phyloP scores from a whole-genome alignment of 176 grass and related monocot species.

The Themeda triandra region DNA sequence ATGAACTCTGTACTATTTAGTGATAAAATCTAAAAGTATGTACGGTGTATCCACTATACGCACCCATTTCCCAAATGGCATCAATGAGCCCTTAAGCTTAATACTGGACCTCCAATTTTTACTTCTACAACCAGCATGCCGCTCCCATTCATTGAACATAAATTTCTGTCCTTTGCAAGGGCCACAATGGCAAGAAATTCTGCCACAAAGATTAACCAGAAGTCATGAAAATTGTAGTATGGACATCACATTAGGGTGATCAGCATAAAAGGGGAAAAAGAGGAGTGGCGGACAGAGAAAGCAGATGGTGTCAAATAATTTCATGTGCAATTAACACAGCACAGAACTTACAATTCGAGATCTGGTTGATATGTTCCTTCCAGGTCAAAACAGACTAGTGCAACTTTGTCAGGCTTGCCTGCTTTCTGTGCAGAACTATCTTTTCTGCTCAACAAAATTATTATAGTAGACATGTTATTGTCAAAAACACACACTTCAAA shows the following conservation, averaged over 20 bases:
- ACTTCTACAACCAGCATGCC: conserved; percentile 86
- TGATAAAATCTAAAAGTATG: conserved; percentile 19
- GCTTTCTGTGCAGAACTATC: conserved; percentile 33
- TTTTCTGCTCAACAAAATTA: conserved; percentile 38
- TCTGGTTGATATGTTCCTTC: conserved; percentile 82
- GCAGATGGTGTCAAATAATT: neutral
- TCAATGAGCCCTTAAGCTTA: conserved; percentile 69
- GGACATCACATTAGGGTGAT: neutral
- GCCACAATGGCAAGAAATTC: conserved; percentile 78
- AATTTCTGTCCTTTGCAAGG: conserved; percentile 91
- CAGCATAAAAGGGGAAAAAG: conserved; percentile 12
- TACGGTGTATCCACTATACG: conserved; percentile 17
- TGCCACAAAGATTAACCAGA: conserved; percentile 23
- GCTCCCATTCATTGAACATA: conserved; percentile 91
- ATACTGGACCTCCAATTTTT: conserved; percentile 99
- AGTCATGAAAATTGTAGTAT: neutral
- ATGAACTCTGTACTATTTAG: neutral
- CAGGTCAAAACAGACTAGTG: conserved; percentile 76
- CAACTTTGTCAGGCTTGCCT: conserved; percentile 51
- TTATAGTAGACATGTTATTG: conserved; percentile 14
- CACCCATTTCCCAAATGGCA: conserved; percentile 92
- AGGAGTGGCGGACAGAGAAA: neutral
- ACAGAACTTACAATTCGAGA: conserved; percentile 76
- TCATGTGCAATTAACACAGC: conserved; percentile 1
- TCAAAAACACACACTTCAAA: conserved; percentile 27